Evolutionary conservation across 2,329 filamentous ascomycete genomes (phyloP).

Genomic region (Beauveria scarabaeidicola): DNA sequence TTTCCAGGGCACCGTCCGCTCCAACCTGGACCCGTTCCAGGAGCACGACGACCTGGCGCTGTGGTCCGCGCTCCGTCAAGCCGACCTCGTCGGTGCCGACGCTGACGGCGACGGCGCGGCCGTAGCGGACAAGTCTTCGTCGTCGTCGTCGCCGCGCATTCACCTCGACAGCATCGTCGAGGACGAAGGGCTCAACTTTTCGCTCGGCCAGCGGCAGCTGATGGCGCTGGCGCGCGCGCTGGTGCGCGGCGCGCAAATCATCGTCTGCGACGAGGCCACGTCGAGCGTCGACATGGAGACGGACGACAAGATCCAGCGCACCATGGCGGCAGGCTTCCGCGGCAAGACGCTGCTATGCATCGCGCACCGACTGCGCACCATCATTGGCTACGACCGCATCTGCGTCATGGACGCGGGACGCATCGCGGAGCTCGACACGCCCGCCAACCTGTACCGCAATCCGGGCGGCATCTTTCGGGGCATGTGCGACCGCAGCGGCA

Average conservation of each 20-base stretch:
- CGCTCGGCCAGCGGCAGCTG: constrained; percentile 85
- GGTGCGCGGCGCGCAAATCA: constrained; percentile 80
- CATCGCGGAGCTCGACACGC: constrained; percentile 81
- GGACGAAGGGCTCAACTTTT: constrained; percentile 94
- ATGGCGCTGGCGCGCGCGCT: constrained; percentile 91
- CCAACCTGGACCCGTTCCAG: constrained; percentile 72
- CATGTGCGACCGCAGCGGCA: constrained; percentile 86
- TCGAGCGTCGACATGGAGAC: constrained; percentile 92
- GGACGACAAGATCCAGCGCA: constrained; percentile 87
- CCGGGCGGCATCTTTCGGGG: constrained; percentile 70
- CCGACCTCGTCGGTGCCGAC: constrained; percentile 57
- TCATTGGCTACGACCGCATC: constrained; percentile 89
- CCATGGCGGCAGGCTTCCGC: constrained; percentile 75
- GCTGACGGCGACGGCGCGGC: too few relatives aligned
- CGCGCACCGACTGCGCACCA: constrained; percentile 83
- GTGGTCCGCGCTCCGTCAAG: constrained; percentile 69
- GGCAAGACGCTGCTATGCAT: constrained; percentile 89
- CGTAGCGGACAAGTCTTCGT: too few relatives aligned
- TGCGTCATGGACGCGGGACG: constrained; percentile 88
- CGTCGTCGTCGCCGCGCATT: constrained; percentile 50
- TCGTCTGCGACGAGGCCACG: constrained; percentile 95
- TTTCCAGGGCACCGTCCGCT: constrained; percentile 71
- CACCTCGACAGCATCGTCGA: constrained; percentile 80
- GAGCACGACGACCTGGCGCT: constrained; percentile 71
- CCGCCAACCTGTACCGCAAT: constrained; percentile 60